Evolutionary conservation across 108 stramenopile species (phyloP).

Genomic region (Cyclotella choctawhatcheeana): DNA sequence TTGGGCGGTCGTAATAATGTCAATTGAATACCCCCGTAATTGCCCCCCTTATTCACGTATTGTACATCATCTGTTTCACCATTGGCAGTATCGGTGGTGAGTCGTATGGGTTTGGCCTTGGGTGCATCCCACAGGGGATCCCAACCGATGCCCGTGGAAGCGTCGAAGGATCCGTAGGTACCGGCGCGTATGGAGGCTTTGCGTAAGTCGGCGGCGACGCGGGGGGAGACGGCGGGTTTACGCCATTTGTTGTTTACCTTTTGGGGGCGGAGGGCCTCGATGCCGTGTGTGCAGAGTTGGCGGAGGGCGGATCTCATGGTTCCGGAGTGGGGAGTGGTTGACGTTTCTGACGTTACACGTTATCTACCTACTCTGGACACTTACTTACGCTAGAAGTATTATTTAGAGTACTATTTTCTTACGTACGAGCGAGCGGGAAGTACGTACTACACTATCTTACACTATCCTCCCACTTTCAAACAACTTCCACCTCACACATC

Average conservation of each 20-base stretch:
- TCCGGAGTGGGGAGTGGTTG: not conserved
- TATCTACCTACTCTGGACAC: too few species aligned
- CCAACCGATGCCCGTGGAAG: slow-evolving; percentile 70
- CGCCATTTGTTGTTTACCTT: slow-evolving; percentile 67
- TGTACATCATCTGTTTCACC: too few species aligned
- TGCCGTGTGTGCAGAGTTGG: slow-evolving; percentile 66
- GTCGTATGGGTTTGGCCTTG: slow-evolving; percentile 24
- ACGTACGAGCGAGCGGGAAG: too few species aligned
- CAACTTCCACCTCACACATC: too few species aligned
- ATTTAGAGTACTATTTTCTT: too few species aligned
- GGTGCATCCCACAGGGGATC: slow-evolving; percentile 75
- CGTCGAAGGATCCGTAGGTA: slow-evolving; percentile 77
- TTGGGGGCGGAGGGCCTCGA: slow-evolving; percentile 75
- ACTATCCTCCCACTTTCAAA: too few species aligned
- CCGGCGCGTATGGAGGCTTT: slow-evolving; percentile 69
- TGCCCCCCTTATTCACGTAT: slow-evolving; percentile 15
- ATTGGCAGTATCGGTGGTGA: too few species aligned
- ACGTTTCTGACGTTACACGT: too few species aligned
- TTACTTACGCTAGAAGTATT: too few species aligned
- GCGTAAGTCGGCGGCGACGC: slow-evolving; percentile 75
- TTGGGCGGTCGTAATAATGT: slow-evolving; percentile 68
- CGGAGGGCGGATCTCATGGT: slow-evolving; percentile 75
- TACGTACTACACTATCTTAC: too few species aligned
- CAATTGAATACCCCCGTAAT: slow-evolving; percentile 31
- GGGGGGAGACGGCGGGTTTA: slow-evolving; percentile 57